A percentile compares a stretch with the other conserved stretches of the same genome.
These are phyloP conservation scores for Astragalus glycyphyllos DNA, from an alignment of 306 rosid species.

Conservation along the genomic window DNA sequence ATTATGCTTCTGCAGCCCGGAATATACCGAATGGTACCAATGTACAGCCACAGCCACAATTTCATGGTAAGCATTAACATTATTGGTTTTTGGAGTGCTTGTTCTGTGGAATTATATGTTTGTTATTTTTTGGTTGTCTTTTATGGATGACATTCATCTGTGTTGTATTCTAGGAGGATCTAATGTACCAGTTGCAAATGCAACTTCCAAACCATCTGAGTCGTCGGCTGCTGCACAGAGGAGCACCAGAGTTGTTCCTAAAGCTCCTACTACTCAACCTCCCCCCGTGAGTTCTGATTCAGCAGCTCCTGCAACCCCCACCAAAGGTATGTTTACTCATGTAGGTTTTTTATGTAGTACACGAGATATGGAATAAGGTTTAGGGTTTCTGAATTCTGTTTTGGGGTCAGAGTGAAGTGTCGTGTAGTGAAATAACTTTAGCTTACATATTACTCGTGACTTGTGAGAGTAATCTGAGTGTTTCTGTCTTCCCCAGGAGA, in stretches of 20 bases:
- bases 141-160: constrained; percentile 2
- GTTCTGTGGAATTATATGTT: constrained; percentile 21
- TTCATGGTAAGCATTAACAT: constrained; percentile 55
- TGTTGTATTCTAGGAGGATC: constrained; percentile 53
- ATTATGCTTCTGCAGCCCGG: constrained; percentile 57
- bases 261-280: constrained; percentile 79
- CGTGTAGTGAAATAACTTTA: not conserved
- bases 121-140: constrained; percentile 7
- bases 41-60: constrained; percentile 61
- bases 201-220: constrained; percentile 67
- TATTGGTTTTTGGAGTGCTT: not conserved
- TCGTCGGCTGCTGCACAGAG: constrained; percentile 60
- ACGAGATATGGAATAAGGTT: constrained; percentile 9
- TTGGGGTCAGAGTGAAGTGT: not conserved
- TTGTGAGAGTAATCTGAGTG: constrained; percentile 37
- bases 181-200: constrained; percentile 49
- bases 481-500: constrained; percentile 64
- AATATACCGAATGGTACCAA: constrained; percentile 72
- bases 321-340: constrained; percentile 58
- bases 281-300: constrained; percentile 59
- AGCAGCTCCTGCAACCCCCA: constrained; percentile 61
- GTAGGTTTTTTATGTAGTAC: constrained; percentile 10
- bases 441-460: constrained; percentile 1
- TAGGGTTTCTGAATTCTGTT: constrained; percentile 19
- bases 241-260: constrained; percentile 71